Conservation (phyloP, 495 filamentous ascomycete species). For the Tuber magnatum region DNA sequence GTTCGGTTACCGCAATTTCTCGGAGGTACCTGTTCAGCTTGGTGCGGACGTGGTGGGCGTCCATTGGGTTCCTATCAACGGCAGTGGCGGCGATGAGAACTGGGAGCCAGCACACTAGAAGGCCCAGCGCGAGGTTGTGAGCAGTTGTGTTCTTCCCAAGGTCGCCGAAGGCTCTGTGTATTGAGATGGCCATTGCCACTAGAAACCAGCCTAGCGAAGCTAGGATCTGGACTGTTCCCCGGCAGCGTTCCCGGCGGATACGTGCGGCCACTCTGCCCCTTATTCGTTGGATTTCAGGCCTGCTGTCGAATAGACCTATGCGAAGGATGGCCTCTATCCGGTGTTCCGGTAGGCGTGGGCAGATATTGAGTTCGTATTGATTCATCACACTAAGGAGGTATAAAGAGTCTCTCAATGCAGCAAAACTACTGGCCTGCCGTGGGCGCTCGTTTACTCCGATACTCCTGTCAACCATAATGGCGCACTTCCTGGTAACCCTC, state of each 20-base stretch:
- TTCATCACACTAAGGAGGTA: conserved; percentile 47
- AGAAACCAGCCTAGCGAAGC: conserved; percentile 31
- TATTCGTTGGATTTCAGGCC: conserved; percentile 7
- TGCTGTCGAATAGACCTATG: conserved; percentile 22
- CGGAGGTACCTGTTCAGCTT: conserved; percentile 40
- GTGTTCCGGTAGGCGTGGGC: neutral
- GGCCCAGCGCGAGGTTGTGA: conserved; percentile 47
- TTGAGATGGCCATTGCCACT: conserved; percentile 43
- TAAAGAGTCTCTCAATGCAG: conserved; percentile 45
- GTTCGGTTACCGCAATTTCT: conserved; percentile 39
- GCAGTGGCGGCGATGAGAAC: conserved; percentile 47
- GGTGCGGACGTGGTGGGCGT: conserved; percentile 41
- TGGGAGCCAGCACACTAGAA: conserved; percentile 48
- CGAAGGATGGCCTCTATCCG: conserved; percentile 19
- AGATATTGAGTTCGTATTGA: conserved; percentile 38
- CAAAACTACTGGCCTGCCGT: conserved; percentile 39
- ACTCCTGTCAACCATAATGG: conserved; percentile 47
- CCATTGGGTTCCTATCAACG: conserved; percentile 48
- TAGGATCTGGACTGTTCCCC: conserved; percentile 24
- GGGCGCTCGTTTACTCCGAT: conserved; percentile 36
- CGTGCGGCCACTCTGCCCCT: neutral
- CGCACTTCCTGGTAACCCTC: conserved; percentile 46
- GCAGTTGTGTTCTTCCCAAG: conserved; percentile 44
- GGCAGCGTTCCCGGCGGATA: conserved; percentile 12
- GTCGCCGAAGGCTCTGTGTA: conserved; percentile 45